Evolutionary conservation across 83 land plant species (phyloP), one percentile per base, ranked within the genome.

Genomic region (Diphasiastrum complanatum): DNA sequence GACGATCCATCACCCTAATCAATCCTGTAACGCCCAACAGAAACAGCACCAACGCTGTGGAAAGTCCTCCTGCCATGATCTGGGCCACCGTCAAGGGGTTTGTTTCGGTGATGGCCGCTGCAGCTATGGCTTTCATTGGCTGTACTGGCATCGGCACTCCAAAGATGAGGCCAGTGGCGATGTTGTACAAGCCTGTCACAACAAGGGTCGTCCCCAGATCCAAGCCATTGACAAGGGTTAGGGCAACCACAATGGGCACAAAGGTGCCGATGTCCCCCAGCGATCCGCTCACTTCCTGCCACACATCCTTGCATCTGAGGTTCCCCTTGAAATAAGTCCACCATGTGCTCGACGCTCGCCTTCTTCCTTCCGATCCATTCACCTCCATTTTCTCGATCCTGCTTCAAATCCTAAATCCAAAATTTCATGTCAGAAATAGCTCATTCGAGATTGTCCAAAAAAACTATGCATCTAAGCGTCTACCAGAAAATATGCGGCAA

Each of bases 131-230:
- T 57, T 89, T 89, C 96, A 89, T 89, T 11, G 96, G 96, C 58
- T 89, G 96, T 46, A 89, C 96, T 1, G 96, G 96, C 96, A 89
- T 89, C 2, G 96, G 96, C 28, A 89, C 85, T 20, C 96, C 96
- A 60, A 80, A 89, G 50, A 85, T 16, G 36, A 65, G 53, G n/a
- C 95, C 95, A 47, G 95, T 81, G 43, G 77, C 20, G 61, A 83
- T 54, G 75, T 89, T 89, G 83, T 81, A 89, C 45, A 73, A 29
- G 22, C 87, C 96, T 25, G 85, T 85, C 81, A 80, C 82, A 51
- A 89, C 70, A 22, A 89, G 78, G 26, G 91, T 83, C 5, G 87
- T 81, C 35, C 96, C 96, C 22, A 89, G 77, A 61, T 85, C 72
- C 45, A 85, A 79, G 34, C 74, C 74, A 45, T 77, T 80, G 62